A percentile compares a stretch with the other conserved stretches of the same genome.
phyloP scores from a whole-genome alignment of 768 basidiomycete species.

The Chiua virens region DNA sequence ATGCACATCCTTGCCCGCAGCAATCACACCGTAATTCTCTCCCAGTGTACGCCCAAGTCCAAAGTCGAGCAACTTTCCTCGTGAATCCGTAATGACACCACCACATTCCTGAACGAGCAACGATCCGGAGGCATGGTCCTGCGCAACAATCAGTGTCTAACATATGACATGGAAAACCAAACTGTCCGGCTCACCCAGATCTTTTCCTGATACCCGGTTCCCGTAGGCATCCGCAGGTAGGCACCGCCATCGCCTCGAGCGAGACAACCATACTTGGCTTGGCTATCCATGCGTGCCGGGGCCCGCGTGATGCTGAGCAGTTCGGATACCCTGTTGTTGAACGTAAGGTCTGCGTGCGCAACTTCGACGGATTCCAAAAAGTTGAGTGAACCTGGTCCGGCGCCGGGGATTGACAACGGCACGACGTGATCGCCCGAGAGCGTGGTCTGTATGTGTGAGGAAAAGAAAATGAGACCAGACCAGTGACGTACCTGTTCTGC shows the following conservation, averaged over 20 bases:
- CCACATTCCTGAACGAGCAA: constrained; percentile 88
- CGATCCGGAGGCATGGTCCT: constrained; percentile 91
- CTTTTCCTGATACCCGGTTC: constrained; percentile 83
- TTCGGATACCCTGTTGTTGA: constrained; percentile 71
- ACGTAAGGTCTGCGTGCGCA: constrained; percentile 86
- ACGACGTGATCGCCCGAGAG: constrained; percentile 50
- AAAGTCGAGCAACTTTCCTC: constrained; percentile 79
- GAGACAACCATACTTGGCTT: constrained; percentile 91
- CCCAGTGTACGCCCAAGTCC: constrained; percentile 83
- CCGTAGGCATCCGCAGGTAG: constrained; percentile 79
- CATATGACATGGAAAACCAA: too few relatives aligned
- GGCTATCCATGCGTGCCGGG: constrained; percentile 89
- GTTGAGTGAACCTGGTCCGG: constrained; percentile 48
- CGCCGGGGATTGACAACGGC: constrained; percentile 46
- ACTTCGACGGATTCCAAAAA: constrained; percentile 94
- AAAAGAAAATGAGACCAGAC: neutral
- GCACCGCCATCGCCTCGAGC: constrained; percentile 83
- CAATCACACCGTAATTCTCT: constrained; percentile 86
- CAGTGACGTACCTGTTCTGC: constrained; percentile 57
- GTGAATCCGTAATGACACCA: constrained; percentile 82
- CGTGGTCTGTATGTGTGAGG: constrained; percentile 41
- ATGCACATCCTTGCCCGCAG: constrained; percentile 73
- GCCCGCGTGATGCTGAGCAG: constrained; percentile 63
- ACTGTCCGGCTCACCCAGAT: constrained; percentile 73
- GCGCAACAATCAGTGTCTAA: neutral